These are phyloP conservation scores for Diaporthe citriasiana DNA, from an alignment of 2,329 filamentous ascomycete genomes.

Conservation along the genomic window DNA sequence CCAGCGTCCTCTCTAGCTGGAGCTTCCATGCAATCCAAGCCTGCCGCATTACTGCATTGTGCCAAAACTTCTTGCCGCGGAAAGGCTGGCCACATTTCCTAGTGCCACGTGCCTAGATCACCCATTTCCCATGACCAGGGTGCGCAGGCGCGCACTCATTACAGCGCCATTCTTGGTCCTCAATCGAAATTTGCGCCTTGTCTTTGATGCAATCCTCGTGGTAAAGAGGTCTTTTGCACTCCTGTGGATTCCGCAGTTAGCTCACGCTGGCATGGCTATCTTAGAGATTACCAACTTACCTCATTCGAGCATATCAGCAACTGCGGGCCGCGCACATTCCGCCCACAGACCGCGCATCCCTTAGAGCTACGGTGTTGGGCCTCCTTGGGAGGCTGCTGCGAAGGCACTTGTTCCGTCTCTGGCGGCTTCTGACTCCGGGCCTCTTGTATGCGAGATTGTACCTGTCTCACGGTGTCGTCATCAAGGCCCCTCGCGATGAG, in stretches of 20 bases:
- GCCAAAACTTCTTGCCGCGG: neutral
- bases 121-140: neutral
- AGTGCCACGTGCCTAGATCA: neutral
- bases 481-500: conserved; percentile 64
- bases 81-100: neutral
- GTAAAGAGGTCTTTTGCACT: conserved; percentile 61
- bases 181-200: conserved; percentile 54
- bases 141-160: conserved; percentile 53
- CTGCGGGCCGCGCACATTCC: conserved; percentile 62
- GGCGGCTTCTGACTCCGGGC: conserved; percentile 53
- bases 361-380: conserved; percentile 58
- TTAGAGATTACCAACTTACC: conserved; percentile 50
- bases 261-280: conserved; percentile 40
- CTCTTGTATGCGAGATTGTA: conserved; percentile 59
- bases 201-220: conserved; percentile 62
- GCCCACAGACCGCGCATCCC: conserved; percentile 63
- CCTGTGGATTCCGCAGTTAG: conserved; percentile 49
- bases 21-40: neutral
- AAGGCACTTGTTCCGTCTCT: conserved; percentile 45
- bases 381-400: conserved; percentile 49
- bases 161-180: conserved; percentile 59
- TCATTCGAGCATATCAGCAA: conserved; percentile 65
- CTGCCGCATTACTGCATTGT: neutral
- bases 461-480: conserved; percentile 59
- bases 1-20: neutral